phyloP scores from a whole-genome alignment of 352 stramenopile species.

The Hyphochytrium catenoides region DNA sequence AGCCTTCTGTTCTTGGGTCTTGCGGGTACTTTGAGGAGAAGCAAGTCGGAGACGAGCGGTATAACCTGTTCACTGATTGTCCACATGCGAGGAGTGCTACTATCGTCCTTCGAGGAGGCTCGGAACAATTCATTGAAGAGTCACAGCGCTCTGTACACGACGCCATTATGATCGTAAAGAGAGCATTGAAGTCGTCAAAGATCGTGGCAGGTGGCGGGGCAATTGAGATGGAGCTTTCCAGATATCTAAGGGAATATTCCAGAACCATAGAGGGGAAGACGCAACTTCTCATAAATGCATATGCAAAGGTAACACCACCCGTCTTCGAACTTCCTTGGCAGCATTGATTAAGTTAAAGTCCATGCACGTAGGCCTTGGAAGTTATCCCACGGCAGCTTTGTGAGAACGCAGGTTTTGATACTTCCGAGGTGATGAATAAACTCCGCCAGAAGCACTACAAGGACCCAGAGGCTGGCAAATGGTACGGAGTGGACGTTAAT shows the following conservation, averaged over 20 bases:
- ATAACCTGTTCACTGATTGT: conserved; percentile 97
- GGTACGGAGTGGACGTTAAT: conserved; percentile 95
- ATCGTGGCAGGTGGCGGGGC: conserved; percentile 72
- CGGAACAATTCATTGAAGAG: conserved; percentile 96
- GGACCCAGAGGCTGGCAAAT: conserved; percentile 70
- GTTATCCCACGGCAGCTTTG: conserved; percentile 92
- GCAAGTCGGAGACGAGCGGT: conserved; percentile 89
- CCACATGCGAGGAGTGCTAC: conserved; percentile 79
- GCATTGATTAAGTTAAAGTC: no score
- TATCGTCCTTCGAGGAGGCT: conserved; percentile 88
- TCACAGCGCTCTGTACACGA: conserved; percentile 93
- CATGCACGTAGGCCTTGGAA: no score
- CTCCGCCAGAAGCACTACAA: conserved; percentile 88
- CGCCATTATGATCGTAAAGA: conserved; percentile 95
- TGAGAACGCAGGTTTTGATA: conserved; percentile 95
- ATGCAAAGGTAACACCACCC: no score
- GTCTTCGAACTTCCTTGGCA: no score
- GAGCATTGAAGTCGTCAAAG: conserved; percentile 63
- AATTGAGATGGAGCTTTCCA: conserved; percentile 79
- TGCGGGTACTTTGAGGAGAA: conserved; percentile 92
- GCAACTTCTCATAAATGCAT: conserved; percentile 85
- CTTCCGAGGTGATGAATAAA: conserved; percentile 91
- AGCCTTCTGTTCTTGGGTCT: conserved; percentile 64
- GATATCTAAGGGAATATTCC: conserved; percentile 65
- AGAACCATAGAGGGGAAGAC: conserved; percentile 91